Conservation (phyloP, 345 rosid species). For the Cardiospermum halicacabum region DNA sequence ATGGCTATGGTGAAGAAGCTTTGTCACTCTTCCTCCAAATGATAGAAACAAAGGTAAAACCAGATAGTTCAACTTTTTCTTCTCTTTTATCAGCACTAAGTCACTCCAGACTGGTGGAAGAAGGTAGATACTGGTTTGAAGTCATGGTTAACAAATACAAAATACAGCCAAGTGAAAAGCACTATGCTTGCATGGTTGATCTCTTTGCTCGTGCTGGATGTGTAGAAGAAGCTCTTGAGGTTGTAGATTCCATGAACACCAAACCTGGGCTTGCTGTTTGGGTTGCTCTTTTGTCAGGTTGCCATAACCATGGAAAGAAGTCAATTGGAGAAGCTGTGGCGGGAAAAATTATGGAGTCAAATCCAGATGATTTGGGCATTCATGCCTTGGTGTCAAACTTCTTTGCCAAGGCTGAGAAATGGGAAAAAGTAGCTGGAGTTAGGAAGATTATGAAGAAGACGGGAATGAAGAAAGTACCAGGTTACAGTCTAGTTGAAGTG, state of each 20-base stretch:
- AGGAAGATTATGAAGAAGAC: slow-evolving; percentile 56
- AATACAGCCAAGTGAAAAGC: slow-evolving; percentile 58
- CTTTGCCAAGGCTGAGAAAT: slow-evolving; percentile 47
- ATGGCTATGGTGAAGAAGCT: slow-evolving; percentile 65
- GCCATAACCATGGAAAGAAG: slow-evolving; percentile 46
- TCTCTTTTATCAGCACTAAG: slow-evolving; percentile 68
- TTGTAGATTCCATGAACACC: slow-evolving; percentile 42
- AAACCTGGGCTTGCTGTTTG: slow-evolving; percentile 48
- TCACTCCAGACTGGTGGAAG: slow-evolving; percentile 63
- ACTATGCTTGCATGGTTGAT: slow-evolving; percentile 66
- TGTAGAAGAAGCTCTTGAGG: slow-evolving; percentile 55
- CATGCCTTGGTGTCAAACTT: slow-evolving; percentile 65
- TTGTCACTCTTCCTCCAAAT: slow-evolving; percentile 47
- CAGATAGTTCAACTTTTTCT: slow-evolving; percentile 66
- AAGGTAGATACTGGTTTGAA: slow-evolving; percentile 56
- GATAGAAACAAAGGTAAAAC: slow-evolving; percentile 37
- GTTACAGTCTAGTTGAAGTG: slow-evolving; percentile 53
- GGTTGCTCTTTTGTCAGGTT: slow-evolving; percentile 85
- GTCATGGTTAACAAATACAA: slow-evolving; percentile 37
- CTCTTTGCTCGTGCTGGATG: slow-evolving; percentile 66
- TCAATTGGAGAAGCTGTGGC: slow-evolving; percentile 58
- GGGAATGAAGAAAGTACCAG: slow-evolving; percentile 57
- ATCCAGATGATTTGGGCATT: slow-evolving; percentile 54
- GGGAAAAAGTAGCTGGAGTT: slow-evolving; percentile 55
- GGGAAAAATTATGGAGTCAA: slow-evolving; percentile 45